Base-by-base conservation (phyloP, 2,329 filamentous ascomycete genomes). In the Fonsecaea pedrosoi region DNA sequence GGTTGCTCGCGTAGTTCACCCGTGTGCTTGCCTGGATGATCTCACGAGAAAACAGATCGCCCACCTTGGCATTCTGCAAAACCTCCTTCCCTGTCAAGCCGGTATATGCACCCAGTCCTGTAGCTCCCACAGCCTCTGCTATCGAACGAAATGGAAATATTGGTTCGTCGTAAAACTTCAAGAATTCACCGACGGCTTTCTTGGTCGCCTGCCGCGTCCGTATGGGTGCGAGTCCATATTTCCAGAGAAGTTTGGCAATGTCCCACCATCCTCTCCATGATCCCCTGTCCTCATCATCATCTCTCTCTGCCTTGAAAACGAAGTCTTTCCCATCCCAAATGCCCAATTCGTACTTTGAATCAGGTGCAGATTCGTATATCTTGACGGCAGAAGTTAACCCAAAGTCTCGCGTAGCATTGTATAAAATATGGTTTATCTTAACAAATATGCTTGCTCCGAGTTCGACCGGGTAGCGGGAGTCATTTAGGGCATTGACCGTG, bases 401-500 rank as follows among this genome's bases (percentile, higher is more conserved):
- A 75, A 97, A 93, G 13, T 86, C 83, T 37, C 85, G 79, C 7
- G 87, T 88, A 0, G 93, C 90, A 62, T 91, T 89, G 73, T 89
- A 87, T 45, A 99, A 85, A 73, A 96, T 97, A 45, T 88, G 82
- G 75, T 98, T 99, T 53, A 90, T 86, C 57, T 90, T 78, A 54
- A 98, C 92, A 76, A 98, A 99, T 73, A 98, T 97, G 68, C 90
- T 94, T 10, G 91, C 95, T 15, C 95, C 95, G 0, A 98, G 83
- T 77, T 99, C 95, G 40, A 97, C 86, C 1, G 90, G 90, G 45
- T 89, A 81, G 0, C 80, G 70, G 1, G 88, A 82, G 72, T 94
- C 84, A 70, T 87, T 85, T 76, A 90, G 94, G 1, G 88, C 89
- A 74, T 93, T 83, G 18, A 97, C 90, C 0, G 94, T 98, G 35